A percentile compares a stretch with the other conserved stretches of the same genome.
These are phyloP conservation scores for Amanita jacksonii DNA, from an alignment of 768 basidiomycete genomes.

Conservation along the genomic window DNA sequence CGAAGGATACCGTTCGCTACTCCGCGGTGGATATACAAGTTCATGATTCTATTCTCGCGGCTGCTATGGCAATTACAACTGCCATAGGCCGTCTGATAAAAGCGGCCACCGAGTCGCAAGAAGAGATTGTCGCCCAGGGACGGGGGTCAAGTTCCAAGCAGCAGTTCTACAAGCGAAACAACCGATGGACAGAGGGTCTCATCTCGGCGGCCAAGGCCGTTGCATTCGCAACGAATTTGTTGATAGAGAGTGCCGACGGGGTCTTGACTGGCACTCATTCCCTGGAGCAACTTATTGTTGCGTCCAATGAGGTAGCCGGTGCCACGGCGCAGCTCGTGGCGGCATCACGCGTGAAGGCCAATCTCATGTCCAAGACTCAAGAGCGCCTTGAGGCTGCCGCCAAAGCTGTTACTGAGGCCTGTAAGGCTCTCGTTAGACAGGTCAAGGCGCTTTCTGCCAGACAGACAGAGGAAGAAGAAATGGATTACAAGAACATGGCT, in stretches of 20 bases:
- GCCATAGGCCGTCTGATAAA: constrained; percentile 92
- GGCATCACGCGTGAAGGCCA: constrained; percentile 96
- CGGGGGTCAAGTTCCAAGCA: constrained; percentile 86
- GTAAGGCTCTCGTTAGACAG: constrained; percentile 91
- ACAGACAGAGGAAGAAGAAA: constrained; percentile 71
- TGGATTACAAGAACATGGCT: constrained; percentile 88
- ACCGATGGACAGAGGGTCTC: constrained; percentile 98
- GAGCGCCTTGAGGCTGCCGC: constrained; percentile 93
- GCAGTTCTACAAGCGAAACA: constrained; percentile 99
- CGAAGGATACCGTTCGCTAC: constrained; percentile 79
- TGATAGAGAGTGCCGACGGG: constrained; percentile 97
- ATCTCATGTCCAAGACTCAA: constrained; percentile 97
- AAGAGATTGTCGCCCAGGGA: constrained; percentile 95
- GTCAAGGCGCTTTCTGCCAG: constrained; percentile 91
- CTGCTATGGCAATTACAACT: constrained; percentile 91
- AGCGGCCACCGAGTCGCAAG: constrained; percentile 95
- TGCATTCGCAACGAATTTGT: constrained; percentile 88
- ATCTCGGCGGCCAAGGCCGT: constrained; percentile 98
- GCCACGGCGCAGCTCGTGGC: constrained; percentile 98
- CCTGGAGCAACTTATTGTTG: constrained; percentile 96
- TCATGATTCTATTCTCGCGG: constrained; percentile 92
- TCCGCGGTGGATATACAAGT: constrained; percentile 91
- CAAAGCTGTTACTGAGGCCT: constrained; percentile 96
- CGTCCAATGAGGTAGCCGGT: constrained; percentile 97
- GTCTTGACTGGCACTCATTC: constrained; percentile 95